These are phyloP conservation scores for Sphagnum fallax DNA, from an alignment of 228 moss, liverwort and hornwort species.

Conservation along the genomic window DNA sequence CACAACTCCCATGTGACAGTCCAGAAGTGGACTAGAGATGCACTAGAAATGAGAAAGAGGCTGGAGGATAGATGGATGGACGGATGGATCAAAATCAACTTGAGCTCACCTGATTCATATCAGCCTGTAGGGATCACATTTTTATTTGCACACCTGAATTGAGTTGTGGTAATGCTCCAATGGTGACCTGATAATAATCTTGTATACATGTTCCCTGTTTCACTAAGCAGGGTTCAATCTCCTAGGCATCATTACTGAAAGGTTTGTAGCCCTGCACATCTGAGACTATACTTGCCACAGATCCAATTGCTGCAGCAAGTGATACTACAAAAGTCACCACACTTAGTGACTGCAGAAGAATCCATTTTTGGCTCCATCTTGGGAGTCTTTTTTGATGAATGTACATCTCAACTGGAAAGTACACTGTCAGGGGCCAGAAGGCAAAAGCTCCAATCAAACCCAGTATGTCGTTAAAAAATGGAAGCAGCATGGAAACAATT, in stretches of 20 bases:
- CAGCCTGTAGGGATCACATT: too few relatives aligned
- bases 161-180: too few relatives aligned
- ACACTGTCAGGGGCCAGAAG: slow-evolving; percentile 42
- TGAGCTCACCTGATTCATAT: too few relatives aligned
- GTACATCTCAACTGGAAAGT: slow-evolving; percentile 44
- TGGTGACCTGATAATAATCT: too few relatives aligned
- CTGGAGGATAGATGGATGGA: too few relatives aligned
- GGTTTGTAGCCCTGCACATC: slow-evolving; percentile 34
- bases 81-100: too few relatives aligned
- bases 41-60: too few relatives aligned
- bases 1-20: too few relatives aligned
- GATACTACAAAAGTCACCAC: slow-evolving; percentile 24
- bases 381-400: slow-evolving; percentile 25
- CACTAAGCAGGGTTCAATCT: too few relatives aligned
- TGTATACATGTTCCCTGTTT: too few relatives aligned
- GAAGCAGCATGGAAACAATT: slow-evolving; percentile 38
- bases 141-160: too few relatives aligned
- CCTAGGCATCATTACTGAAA: slow-evolving; percentile 7
- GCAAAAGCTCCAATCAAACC: slow-evolving; percentile 46
- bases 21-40: too few relatives aligned
- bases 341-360: slow-evolving; percentile 26
- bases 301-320: slow-evolving; percentile 34
- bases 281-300: slow-evolving; percentile 24
- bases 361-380: slow-evolving; percentile 27
- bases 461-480: slow-evolving; percentile 51